A percentile compares a stretch with the other conserved stretches of the same genome.
Evolutionary conservation across 1,139 yeast genomes (phyloP).

Genomic region (Sugiyamaella grinbergsii): DNA sequence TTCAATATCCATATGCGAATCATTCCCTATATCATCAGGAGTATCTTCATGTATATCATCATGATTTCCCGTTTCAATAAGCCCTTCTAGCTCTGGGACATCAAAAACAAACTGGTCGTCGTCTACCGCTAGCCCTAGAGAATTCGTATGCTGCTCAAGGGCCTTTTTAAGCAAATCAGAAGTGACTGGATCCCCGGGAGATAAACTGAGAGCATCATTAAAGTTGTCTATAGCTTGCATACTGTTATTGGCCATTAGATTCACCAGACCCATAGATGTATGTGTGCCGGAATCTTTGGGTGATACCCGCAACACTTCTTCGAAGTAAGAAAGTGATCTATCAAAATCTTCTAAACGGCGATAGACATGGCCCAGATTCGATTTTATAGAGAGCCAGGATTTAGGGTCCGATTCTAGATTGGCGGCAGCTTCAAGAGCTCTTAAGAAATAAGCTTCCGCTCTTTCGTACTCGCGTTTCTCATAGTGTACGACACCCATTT

Average conservation of each 20-base stretch:
- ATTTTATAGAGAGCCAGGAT: constrained; percentile 84
- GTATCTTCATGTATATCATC: not conserved
- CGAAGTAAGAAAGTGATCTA: constrained; percentile 73
- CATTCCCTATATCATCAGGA: constrained; percentile 28
- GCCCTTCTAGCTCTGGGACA: constrained; percentile 11
- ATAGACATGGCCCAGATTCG: constrained; percentile 90
- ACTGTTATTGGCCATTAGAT: constrained; percentile 66
- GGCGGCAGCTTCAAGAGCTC: constrained; percentile 72
- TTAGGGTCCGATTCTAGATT: constrained; percentile 74
- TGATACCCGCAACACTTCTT: constrained; percentile 69
- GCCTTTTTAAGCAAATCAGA: constrained; percentile 80
- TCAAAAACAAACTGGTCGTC: constrained; percentile 11
- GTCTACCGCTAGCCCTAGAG: constrained; percentile 9
- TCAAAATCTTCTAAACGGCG: constrained; percentile 62
- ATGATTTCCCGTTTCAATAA: not conserved
- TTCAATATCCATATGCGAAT: constrained; percentile 34
- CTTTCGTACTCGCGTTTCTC: constrained; percentile 67
- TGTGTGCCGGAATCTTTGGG: constrained; percentile 74
- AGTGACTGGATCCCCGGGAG: constrained; percentile 84
- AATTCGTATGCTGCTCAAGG: constrained; percentile 10
- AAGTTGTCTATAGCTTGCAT: constrained; percentile 69
- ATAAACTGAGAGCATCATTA: constrained; percentile 78
- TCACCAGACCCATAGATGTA: constrained; percentile 81
- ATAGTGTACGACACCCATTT: constrained; percentile 85
- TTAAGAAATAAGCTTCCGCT: constrained; percentile 72